phyloP scores from a whole-genome alignment of 169 alveolate species.

The Babesia ovis region DNA sequence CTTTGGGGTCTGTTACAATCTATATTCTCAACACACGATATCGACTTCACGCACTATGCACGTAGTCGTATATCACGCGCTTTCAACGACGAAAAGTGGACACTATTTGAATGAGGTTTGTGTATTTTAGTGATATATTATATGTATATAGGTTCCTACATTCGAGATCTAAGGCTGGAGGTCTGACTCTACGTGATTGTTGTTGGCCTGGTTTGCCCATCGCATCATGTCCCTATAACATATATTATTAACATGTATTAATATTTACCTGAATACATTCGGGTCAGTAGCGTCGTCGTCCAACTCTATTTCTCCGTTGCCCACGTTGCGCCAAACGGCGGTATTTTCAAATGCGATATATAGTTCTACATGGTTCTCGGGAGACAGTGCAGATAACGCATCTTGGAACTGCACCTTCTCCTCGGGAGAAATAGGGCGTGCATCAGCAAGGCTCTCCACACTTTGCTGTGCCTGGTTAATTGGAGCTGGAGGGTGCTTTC shows the following conservation, averaged over 20 bases:
- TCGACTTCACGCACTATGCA: conserved; percentile 71
- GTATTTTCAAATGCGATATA: conserved; percentile 71
- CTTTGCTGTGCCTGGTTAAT: not conserved
- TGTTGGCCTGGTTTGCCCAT: conserved; percentile 32
- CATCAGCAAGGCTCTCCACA: not conserved
- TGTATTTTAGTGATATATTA: not conserved
- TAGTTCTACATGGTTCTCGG: conserved; percentile 63
- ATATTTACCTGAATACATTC: conserved; percentile 72
- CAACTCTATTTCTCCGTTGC: conserved; percentile 78
- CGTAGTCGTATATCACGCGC: conserved; percentile 36
- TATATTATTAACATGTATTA: not conserved
- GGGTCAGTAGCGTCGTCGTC: conserved; percentile 78
- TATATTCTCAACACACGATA: conserved; percentile 63
- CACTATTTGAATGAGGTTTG: not conserved
- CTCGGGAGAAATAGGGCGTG: conserved; percentile 35
- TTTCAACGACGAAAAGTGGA: conserved; percentile 32
- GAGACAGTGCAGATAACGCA: conserved; percentile 24
- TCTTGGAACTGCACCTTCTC: conserved; percentile 61
- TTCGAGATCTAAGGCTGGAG: not conserved
- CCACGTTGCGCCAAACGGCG: conserved; percentile 80
- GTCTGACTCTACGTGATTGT: not conserved
- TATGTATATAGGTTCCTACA: conserved; percentile 2
- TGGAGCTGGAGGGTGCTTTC: conserved; percentile 18
- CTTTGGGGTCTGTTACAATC: conserved; percentile 76
- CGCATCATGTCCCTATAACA: conserved; percentile 49